Base-by-base conservation (phyloP, 768 basidiomycete genomes). In the Amylocystis lapponica region DNA sequence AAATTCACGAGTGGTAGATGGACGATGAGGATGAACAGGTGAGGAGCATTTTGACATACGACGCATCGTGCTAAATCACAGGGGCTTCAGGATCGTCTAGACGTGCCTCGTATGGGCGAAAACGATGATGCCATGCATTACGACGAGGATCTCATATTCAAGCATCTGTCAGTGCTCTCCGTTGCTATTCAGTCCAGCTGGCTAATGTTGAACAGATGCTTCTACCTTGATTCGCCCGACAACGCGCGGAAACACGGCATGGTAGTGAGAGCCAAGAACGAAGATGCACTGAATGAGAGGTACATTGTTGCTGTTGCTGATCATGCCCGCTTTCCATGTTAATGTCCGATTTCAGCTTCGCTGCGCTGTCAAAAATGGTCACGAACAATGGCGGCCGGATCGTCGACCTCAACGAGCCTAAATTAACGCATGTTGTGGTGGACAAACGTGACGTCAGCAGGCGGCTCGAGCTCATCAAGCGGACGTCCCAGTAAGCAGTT, bases 351-450 rank as follows among this genome's bases (percentile, higher is more conserved):
- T 36, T 27, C 50, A 93, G 91, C 27, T 78, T 93, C 42, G 49
- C 53, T 22, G 59, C 77, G 41, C 49, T 84, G 6, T 63, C 68
- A 11, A 67, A 65, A 41, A 56, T 72, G 9, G 81, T 96, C 43
- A 61, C 51, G 20, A 68, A 75, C 12, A 79, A 90, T 51, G 92
- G 92, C 32, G 94, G 94, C 1, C 73, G 65, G 37, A 54, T 93
- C 7, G 81, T 74, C 10, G 76, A 74, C 42, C 68, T 96, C 3
- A 65, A 75, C 42, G 81, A 96, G 39, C 73, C 83, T 19, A 88
- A 83, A 57, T 67, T 97, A 30, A 95, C 93, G 0, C 94, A 98
- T 60, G 65, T 95, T 34, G 68, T 96, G 31, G 59, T 93, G 41
- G 86, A 93, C 66, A 86, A 86, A 63, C 79, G 84, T 8, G 91